These are phyloP conservation scores for Apophysomyces ossiformis DNA, from an alignment of 371 early-diverging fungal species.

Conservation along the genomic window DNA sequence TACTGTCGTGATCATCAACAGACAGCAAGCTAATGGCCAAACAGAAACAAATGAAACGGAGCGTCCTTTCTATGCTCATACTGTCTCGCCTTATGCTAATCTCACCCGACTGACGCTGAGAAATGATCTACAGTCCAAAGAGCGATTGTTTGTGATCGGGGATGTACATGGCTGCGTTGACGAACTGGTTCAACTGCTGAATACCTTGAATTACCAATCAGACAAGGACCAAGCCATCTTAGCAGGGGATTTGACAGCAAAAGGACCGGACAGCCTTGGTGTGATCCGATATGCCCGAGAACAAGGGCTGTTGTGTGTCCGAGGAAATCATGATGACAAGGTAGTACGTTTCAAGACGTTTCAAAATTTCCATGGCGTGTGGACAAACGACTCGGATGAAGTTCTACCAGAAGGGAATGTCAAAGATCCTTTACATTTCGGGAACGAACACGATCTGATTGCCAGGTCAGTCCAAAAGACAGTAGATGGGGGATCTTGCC, in stretches of 20 bases:
- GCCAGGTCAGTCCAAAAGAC: conserved; percentile 35
- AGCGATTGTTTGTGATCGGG: conserved; percentile 69
- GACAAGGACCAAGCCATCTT: conserved; percentile 61
- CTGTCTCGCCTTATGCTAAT: conserved; percentile 47
- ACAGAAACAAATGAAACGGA: background rate
- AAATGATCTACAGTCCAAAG: conserved; percentile 23
- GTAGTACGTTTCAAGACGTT: conserved; percentile 67
- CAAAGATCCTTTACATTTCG: conserved; percentile 45
- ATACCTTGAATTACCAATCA: conserved; percentile 44
- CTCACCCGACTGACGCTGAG: conserved; percentile 34
- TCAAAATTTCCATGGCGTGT: conserved; percentile 30
- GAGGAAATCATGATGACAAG: conserved; percentile 83
- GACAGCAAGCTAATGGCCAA: conserved; percentile 15
- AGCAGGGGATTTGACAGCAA: conserved; percentile 73
- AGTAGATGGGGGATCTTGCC: background rate
- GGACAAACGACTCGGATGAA: conserved; percentile 30
- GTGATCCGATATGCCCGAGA: conserved; percentile 61
- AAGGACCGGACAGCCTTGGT: conserved; percentile 70
- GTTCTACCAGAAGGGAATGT: conserved; percentile 43
- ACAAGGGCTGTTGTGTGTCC: conserved; percentile 63
- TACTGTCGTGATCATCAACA: conserved; percentile 34
- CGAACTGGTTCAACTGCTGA: conserved; percentile 58
- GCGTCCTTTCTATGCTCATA: conserved; percentile 21
- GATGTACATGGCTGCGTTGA: conserved; percentile 72
- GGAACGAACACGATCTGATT: conserved; percentile 44